Base-by-base conservation (phyloP, 1,284 basidiomycete genomes). In the Sphaerobolus stellatus region DNA sequence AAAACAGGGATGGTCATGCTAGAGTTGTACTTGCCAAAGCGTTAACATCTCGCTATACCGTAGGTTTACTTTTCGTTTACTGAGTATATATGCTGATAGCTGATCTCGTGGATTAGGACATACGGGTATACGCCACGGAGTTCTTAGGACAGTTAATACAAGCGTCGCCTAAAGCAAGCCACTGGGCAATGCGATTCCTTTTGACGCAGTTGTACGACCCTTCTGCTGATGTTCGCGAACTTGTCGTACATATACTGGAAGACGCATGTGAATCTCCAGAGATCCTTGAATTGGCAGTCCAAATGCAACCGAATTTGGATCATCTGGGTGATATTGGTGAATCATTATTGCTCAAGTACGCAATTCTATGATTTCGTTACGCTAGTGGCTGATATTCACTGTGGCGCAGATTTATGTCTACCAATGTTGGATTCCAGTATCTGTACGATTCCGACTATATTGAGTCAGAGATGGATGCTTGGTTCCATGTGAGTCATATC, bases 171-270 rank as follows among this genome's bases (percentile, higher is more conserved):
- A 81, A 72, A 30, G 82, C 84, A 0, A 85, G 88, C 60, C 80
- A 87, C 4, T 98, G 94, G 94, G 92, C 85, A 18, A 75, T 97
- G 29, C 84, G 90, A 11, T 80, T 99, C 4, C 83, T 99, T 24
- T 77, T 99, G 24, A 98, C 94, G 0, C 97, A 99, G 70, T 76
- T 99, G 18, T 98, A 98, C 69, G 97, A 99, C 66, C 89, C 93
- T 2, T 82, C 88, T 1, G 79, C 86, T 22, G 92, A 94, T 65
- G 94, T 99, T 5, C 91, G 92, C 62, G 88, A 94, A 70, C 79
- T 91, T 57, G 94, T 96, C 1, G 91, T 96, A 18, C 84, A 86
- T 56, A 90, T 90, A 62, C 77, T 99, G 5, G 90, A 96, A 67
- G 91, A 93, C 62, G 93, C 88, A 0, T 99, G 96, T 66, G 86